Percentiles rank a stretch among this genome's conserved stretches.
phyloP scores from a whole-genome alignment of 257 asterid genomes.

The Agastache rugosa region DNA sequence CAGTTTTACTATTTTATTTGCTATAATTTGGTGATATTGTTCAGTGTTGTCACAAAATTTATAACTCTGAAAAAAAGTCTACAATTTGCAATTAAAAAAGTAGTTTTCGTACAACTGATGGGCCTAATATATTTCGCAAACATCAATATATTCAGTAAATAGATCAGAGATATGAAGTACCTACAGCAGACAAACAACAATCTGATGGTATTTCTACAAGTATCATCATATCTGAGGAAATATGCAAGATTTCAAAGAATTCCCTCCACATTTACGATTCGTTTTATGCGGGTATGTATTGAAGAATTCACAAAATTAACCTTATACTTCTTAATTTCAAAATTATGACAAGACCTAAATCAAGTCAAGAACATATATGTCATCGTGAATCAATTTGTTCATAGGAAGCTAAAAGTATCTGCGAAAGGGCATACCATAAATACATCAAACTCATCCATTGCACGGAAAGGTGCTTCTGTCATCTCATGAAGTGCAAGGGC shows the following conservation, averaged over 20 bases:
- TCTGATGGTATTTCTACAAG: not conserved
- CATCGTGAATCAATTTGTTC: not conserved
- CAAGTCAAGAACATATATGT: not conserved
- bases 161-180: not conserved
- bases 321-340: not conserved
- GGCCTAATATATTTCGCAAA: not conserved
- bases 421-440: conserved; percentile 69
- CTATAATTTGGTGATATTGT: not conserved
- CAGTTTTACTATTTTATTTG: not conserved
- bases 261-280: not conserved
- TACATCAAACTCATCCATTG: conserved; percentile 99
- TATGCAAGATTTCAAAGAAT: not conserved
- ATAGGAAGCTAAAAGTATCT: conserved; percentile 18
- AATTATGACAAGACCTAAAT: not conserved
- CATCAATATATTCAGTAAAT: not conserved
- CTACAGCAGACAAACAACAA: not conserved
- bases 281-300: not conserved
- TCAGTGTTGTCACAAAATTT: not conserved
- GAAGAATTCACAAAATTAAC: not conserved
- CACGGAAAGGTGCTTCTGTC: conserved; percentile 99
- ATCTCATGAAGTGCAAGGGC: conserved; percentile 98
- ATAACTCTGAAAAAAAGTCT: not conserved
- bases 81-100: not conserved
- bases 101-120: not conserved
- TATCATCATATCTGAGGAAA: not conserved